phyloP scores from a whole-genome alignment of 176 grass and related monocot genomes.

The Oryza punctata region DNA sequence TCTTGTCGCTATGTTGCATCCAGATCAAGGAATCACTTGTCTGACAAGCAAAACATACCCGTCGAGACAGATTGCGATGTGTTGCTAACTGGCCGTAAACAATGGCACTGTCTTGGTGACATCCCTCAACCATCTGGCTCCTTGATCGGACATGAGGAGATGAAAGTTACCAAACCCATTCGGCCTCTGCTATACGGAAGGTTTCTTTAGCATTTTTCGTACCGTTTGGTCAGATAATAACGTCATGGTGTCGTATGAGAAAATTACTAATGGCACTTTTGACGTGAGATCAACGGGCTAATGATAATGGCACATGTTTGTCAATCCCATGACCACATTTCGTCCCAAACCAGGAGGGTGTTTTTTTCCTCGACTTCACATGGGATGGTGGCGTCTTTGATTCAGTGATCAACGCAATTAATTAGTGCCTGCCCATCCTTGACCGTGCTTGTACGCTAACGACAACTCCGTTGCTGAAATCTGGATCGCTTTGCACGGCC shows the following conservation, averaged over 20 bases:
- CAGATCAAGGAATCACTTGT: background rate
- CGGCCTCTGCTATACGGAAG: background rate
- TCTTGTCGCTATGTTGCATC: background rate
- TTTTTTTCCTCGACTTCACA: slow-evolving; percentile 17
- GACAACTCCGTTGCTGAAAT: background rate
- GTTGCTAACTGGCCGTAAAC: background rate
- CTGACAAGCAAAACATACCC: background rate
- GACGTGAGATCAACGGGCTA: slow-evolving; percentile 3
- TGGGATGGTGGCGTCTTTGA: background rate
- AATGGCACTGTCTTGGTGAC: background rate
- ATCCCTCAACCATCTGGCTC: background rate
- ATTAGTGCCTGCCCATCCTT: background rate
- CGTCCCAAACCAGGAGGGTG: background rate
- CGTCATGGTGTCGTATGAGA: background rate
- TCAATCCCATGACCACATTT: background rate
- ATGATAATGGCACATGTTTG: background rate
- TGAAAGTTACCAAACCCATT: slow-evolving; percentile 13
- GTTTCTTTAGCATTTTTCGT: background rate
- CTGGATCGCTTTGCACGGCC: background rate
- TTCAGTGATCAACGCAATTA: background rate
- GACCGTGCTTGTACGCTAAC: background rate
- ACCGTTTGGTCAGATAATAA: slow-evolving; percentile 13
- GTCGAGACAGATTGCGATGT: background rate
- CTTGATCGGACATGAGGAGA: background rate
- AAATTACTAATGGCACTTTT: background rate